Conservation (phyloP, 352 stramenopile species). For the Phytophthora citrophthora region DNA sequence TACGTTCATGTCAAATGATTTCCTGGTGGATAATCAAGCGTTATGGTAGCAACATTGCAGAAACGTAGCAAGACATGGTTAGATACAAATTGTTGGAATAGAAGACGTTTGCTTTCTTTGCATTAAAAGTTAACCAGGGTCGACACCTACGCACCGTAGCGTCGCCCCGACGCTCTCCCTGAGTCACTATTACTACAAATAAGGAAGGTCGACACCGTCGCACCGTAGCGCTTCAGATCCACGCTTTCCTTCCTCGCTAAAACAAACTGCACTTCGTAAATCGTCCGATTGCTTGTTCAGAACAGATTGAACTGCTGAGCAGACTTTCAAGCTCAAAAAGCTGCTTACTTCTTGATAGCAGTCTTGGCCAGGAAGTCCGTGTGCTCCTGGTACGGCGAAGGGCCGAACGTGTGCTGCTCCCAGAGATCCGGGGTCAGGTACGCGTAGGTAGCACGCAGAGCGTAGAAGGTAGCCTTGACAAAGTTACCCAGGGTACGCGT, state of each 20-base stretch:
- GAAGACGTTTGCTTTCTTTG: slow-evolving; percentile 36
- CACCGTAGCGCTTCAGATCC: slow-evolving; percentile 88
- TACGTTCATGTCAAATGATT: too few relatives aligned
- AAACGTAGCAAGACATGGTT: too few relatives aligned
- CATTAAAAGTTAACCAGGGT: slow-evolving; percentile 49
- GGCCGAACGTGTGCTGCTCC: slow-evolving; percentile 94
- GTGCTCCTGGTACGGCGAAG: slow-evolving; percentile 98
- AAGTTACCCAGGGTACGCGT: slow-evolving; percentile 99
- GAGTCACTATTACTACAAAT: slow-evolving; percentile 48
- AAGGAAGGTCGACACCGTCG: slow-evolving; percentile 88
- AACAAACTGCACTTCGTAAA: slow-evolving; percentile 29
- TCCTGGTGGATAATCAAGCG: too few relatives aligned
- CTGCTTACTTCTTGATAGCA: slow-evolving; percentile 88
- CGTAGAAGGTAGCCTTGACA: slow-evolving; percentile 99
- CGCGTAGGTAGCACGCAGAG: slow-evolving; percentile 97
- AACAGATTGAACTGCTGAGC: slow-evolving; percentile 37
- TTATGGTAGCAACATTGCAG: too few relatives aligned
- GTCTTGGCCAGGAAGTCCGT: slow-evolving; percentile 99
- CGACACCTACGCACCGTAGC: slow-evolving; percentile 93
- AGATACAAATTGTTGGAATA: not conserved
- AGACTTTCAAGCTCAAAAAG: slow-evolving; percentile 7
- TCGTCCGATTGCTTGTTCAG: slow-evolving; percentile 34
- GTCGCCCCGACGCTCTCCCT: slow-evolving; percentile 85
- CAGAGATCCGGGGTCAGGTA: slow-evolving; percentile 99
- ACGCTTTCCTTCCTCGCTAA: slow-evolving; percentile 74